These are phyloP conservation scores for Daedaleopsis sinensis DNA, from an alignment of 768 basidiomycete species.

Conservation along the genomic window DNA sequence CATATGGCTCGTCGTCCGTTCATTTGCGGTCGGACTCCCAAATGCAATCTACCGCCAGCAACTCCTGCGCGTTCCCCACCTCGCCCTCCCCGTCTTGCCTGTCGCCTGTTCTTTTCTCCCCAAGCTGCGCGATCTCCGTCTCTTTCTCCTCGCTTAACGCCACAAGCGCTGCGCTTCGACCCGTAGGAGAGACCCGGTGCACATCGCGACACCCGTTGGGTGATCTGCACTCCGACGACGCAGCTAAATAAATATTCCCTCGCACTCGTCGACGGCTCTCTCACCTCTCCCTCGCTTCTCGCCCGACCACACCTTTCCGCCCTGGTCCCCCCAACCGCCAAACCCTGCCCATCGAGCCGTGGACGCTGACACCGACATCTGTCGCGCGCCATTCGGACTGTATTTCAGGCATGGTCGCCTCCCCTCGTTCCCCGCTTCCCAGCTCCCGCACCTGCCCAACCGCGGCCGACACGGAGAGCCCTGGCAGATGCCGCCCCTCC, in stretches of 20 bases:
- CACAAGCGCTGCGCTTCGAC: background rate
- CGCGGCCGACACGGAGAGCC: background rate
- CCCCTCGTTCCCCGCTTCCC: background rate
- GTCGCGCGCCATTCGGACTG: background rate
- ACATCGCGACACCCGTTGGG: background rate
- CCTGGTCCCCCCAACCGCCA: background rate
- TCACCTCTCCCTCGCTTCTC: background rate
- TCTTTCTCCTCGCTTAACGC: background rate
- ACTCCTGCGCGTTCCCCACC: background rate
- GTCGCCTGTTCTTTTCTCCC: background rate
- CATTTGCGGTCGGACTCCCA: background rate
- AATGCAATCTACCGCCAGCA: background rate
- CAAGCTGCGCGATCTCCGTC: background rate
- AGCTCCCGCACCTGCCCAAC: background rate
- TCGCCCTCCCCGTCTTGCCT: background rate
- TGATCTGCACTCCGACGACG: background rate
- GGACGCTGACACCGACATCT: background rate
- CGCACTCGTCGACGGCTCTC: background rate
- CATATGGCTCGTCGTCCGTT: background rate
- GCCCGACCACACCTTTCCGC: background rate
- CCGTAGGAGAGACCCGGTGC: background rate
- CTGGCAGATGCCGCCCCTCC: background rate
- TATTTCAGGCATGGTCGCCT: background rate
- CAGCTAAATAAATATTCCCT: background rate
- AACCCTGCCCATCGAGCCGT: background rate